Percentiles rank a stretch among this genome's conserved stretches.
phyloP scores from a whole-genome alignment of 1,284 basidiomycete species.

The Microbotryum silenes-acaulis region DNA sequence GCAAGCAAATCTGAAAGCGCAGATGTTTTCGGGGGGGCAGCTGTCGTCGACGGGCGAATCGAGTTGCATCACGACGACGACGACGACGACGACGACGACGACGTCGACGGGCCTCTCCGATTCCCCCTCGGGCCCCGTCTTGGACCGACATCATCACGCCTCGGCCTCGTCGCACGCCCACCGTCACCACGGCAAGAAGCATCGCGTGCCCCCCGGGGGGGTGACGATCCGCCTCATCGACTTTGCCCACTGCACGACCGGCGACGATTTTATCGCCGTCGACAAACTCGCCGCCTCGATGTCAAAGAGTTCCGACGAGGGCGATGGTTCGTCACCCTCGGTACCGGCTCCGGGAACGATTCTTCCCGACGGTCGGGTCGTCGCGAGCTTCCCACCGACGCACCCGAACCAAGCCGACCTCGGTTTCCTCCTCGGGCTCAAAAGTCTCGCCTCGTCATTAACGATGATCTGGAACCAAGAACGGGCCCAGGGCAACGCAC shows the following conservation, averaged over 20 bases:
- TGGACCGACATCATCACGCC: constrained; percentile 6
- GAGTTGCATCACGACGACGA: constrained; percentile 24
- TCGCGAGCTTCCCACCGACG: constrained; percentile 70
- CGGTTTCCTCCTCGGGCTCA: constrained; percentile 86
- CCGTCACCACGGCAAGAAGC: constrained; percentile 15
- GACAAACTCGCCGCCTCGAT: constrained; percentile 28
- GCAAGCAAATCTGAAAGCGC: constrained; percentile 47
- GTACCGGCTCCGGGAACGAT: constrained; percentile 16
- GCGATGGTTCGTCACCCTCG: constrained; percentile 63
- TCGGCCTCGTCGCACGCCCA: constrained; percentile 10
- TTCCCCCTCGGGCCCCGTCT: constrained; percentile 1
- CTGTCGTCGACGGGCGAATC: neutral
- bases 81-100: constrained; percentile 24
- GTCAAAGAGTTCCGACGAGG: constrained; percentile 46
- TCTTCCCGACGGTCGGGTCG: constrained; percentile 30
- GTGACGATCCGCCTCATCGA: constrained; percentile 94
- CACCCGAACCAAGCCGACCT: constrained; percentile 81
- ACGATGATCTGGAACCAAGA: constrained; percentile 78
- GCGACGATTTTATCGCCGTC: constrained; percentile 71
- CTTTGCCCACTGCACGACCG: constrained; percentile 97
- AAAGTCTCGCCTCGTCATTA: constrained; percentile 65
- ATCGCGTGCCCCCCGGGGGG: constrained; percentile 53
- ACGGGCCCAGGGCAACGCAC: constrained; percentile 25
- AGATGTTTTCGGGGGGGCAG: neutral
- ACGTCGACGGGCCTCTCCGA: constrained; percentile 9